Percentiles rank a stretch among this genome's conserved stretches.
Conservation (phyloP, 2,329 filamentous ascomycete genomes). For the Emergomyces africanus region DNA sequence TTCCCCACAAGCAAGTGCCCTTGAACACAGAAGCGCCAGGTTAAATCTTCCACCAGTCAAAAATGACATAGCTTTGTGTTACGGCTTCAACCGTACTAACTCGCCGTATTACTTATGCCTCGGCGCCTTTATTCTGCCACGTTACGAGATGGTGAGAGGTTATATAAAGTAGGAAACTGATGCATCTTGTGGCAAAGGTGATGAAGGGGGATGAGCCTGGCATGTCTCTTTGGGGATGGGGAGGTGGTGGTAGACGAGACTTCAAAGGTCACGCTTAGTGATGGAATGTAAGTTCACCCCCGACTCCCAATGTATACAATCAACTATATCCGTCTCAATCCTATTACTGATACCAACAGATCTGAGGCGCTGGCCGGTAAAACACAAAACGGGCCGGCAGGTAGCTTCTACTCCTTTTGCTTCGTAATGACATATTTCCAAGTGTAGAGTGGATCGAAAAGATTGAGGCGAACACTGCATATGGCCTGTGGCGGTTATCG, state of each 20-base stretch:
- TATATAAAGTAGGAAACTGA: constrained; percentile 6
- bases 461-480: neutral
- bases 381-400: constrained; percentile 5
- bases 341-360: neutral
- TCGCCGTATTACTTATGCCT: too few species aligned
- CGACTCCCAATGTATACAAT: neutral
- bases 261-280: neutral
- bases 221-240: constrained; percentile 10
- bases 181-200: constrained; percentile 9
- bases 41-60: neutral
- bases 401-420: constrained; percentile 11
- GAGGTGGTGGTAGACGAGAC: constrained; percentile 5
- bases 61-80: neutral
- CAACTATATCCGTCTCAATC: neutral
- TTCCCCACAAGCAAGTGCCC: neutral
- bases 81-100: neutral
- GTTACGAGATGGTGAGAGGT: constrained; percentile 3
- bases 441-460: neutral
- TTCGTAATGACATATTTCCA: constrained; percentile 12
- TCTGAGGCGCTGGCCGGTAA: constrained; percentile 10
- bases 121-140: too few species aligned
- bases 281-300: neutral
- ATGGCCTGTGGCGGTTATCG: neutral
- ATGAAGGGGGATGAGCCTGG: constrained; percentile 7
- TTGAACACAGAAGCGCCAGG: neutral